Evolutionary conservation across 208 protist genomes (phyloP), one percentile per base, ranked within the genome.

Genomic region (Trypanosoma rangeli): DNA sequence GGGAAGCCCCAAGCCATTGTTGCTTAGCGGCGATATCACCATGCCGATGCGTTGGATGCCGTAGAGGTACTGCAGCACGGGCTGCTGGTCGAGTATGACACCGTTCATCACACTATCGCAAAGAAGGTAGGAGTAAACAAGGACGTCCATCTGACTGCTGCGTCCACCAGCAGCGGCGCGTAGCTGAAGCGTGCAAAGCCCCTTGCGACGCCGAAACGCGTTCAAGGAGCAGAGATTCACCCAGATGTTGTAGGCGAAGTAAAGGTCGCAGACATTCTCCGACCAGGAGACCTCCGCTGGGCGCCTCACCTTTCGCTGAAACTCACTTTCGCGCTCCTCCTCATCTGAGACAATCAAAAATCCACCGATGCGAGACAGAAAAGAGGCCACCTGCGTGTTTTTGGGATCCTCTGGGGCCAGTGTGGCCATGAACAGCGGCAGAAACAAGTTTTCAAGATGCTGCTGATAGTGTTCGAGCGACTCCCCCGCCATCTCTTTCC

Each of bases 11-110:
- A 99, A 89, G 8, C 94, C 89, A 86, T 99, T 99, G 84, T 99
- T 99, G 85, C 94, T 98, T 20, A 99, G 83, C n/a, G 99, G 99
- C 28, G 97, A 99, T 59, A 99, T 91, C 48, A 98, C 95, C n/a
- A 99, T 76, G 42, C 98, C 98, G 73, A 99, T 94, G 82, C 99
- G 98, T 22, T 84, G 76, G 5, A 99, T 79, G 84, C 99, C 99
- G 77, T 98, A 99, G 33, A 99, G 83, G 81, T 99, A 99, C 87
- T 99, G 94, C 53, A 99, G 78, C 9, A 94, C 92, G 5, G 98
- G 96, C 52, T 86, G 68, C 22, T 96, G 83, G 50, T 87, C 83
- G 22, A 99, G 85, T 31, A 89, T 84, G 16, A 99, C 89, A 63
- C 95, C 98, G 73, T 99, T 97, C 22, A 87, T 87, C 66, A 99